These are phyloP conservation scores for Cercospora sp. DNA, from an alignment of 2,329 filamentous ascomycete genomes.

Conservation along the genomic window DNA sequence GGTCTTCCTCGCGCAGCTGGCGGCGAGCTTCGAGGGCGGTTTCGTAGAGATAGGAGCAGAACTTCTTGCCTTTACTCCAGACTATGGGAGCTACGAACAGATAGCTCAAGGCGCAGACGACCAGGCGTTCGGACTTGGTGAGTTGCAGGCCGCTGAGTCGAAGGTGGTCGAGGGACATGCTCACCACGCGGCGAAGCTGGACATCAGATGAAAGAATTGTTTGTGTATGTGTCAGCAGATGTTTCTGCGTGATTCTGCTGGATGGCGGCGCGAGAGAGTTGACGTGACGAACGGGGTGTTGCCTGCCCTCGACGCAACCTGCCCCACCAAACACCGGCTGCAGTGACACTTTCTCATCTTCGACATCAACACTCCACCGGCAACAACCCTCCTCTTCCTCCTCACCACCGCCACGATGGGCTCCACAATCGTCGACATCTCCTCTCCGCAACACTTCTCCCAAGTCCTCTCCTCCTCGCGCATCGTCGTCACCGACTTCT, in stretches of 20 bases:
- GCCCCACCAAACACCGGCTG: slow-evolving; percentile 6
- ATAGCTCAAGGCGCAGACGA: slow-evolving; percentile 39
- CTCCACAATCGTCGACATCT: slow-evolving; percentile 44
- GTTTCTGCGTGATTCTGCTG: slow-evolving; percentile 6
- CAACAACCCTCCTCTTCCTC: slow-evolving; percentile 11
- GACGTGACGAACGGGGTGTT: background rate
- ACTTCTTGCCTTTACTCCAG: slow-evolving; percentile 29
- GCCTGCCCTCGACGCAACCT: slow-evolving; percentile 1
- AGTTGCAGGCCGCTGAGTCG: slow-evolving; percentile 37
- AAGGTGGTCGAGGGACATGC: background rate
- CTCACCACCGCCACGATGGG: slow-evolving; percentile 41
- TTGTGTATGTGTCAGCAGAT: slow-evolving; percentile 4
- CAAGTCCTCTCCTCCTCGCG: slow-evolving; percentile 68
- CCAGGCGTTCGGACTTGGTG: slow-evolving; percentile 37
- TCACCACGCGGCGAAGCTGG: background rate
- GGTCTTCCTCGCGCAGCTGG: slow-evolving; percentile 26
- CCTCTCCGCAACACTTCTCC: slow-evolving; percentile 60
- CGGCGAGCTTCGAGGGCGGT: slow-evolving; percentile 23
- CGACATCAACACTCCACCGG: slow-evolving; percentile 12
- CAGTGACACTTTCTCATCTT: slow-evolving; percentile 2
- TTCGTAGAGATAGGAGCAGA: slow-evolving; percentile 30
- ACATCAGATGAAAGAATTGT: background rate
- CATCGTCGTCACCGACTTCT: slow-evolving; percentile 88
- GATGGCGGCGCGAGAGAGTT: background rate
- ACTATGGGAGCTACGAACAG: slow-evolving; percentile 36